A percentile compares a stretch with the other conserved stretches of the same genome.
Evolutionary conservation across 345 rosid species (phyloP).

Genomic region (Sapria himalayana): DNA sequence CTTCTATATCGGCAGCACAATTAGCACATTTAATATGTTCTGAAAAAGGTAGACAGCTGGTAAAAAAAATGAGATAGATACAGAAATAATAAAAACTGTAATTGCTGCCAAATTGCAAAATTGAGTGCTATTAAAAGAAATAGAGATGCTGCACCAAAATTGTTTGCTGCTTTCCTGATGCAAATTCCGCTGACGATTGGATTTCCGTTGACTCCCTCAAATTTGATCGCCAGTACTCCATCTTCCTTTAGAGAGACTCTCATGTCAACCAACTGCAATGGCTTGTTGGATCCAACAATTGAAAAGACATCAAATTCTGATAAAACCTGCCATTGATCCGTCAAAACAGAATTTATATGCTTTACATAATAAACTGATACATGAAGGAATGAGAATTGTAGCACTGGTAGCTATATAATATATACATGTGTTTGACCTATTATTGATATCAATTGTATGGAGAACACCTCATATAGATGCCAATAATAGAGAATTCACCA

Average conservation of each 20-base stretch:
- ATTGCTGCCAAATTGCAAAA: no score
- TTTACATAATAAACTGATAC: background rate
- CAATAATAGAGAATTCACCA: no score
- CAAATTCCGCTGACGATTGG: conserved; percentile 66
- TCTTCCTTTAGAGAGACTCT: conserved; percentile 51
- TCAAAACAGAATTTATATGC: conserved; percentile 7
- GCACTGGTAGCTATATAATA: no score
- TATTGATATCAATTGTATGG: no score
- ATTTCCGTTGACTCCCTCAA: conserved; percentile 61
- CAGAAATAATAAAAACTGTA: no score
- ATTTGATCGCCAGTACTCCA: conserved; percentile 33
- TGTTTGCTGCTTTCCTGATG: conserved; percentile 46
- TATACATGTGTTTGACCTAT: no score
- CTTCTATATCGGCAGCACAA: conserved; percentile 50
- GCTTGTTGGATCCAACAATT: conserved; percentile 67
- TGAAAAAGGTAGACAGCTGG: no score
- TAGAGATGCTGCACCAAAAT: conserved; percentile 23
- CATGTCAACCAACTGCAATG: conserved; percentile 45
- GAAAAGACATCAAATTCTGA: conserved; percentile 73
- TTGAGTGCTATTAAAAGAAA: no score
- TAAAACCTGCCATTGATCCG: conserved; percentile 34
- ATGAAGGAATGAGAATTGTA: no score
- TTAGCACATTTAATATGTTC: conserved; percentile 54
- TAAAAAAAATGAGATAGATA: no score
- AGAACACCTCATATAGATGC: no score